Conservation (phyloP, 164 flowering plant species). For the Macadamia integrifolia region DNA sequence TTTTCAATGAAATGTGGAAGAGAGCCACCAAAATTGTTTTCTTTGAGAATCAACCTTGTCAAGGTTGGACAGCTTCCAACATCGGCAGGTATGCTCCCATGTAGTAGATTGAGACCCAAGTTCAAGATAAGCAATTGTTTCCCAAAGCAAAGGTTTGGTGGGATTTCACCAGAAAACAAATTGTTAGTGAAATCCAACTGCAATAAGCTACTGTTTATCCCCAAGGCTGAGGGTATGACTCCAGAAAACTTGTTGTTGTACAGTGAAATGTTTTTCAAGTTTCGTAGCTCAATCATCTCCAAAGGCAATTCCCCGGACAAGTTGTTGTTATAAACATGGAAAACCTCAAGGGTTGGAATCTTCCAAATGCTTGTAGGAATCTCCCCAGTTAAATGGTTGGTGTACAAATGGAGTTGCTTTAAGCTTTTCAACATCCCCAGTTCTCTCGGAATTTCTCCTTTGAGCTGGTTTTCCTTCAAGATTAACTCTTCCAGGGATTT, state of each 20-base stretch:
- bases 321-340: constrained; percentile 34
- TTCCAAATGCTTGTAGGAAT: constrained; percentile 39
- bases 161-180: constrained; percentile 44
- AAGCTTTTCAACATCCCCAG: not conserved
- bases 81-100: constrained; percentile 30
- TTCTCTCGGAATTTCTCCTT: constrained; percentile 39
- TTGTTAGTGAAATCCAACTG: constrained; percentile 43
- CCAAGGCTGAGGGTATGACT: constrained; percentile 29
- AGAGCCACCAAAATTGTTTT: not conserved
- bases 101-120: constrained; percentile 27
- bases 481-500: constrained; percentile 26
- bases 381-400: constrained; percentile 7
- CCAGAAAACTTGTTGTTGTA: constrained; percentile 44
- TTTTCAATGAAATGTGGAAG: constrained; percentile 18
- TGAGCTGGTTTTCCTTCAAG: constrained; percentile 35
- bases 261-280: constrained; percentile 33
- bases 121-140: constrained; percentile 26
- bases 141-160: constrained; percentile 46
- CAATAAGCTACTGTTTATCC: constrained; percentile 44
- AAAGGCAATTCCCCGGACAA: constrained; percentile 44
- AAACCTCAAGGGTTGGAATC: not conserved
- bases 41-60: not conserved
- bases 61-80: constrained; percentile 41
- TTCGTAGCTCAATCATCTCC: constrained; percentile 34
- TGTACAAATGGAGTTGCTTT: not conserved